These are phyloP conservation scores for Narthecium ossifragum DNA, from an alignment of 106 monocot genomes.

Conservation along the genomic window DNA sequence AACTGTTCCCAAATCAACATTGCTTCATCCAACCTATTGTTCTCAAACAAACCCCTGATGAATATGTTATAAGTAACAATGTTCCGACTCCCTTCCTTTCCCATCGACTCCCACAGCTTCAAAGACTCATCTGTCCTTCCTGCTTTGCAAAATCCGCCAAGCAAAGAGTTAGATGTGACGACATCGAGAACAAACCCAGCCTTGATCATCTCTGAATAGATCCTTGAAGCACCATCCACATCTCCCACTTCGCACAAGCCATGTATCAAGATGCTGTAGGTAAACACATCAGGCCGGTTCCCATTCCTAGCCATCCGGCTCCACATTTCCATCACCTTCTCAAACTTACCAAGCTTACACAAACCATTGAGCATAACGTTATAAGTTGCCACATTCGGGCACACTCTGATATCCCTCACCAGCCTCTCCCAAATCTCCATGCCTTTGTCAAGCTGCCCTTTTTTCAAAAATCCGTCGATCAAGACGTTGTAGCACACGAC, in stretches of 20 bases:
- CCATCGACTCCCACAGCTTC: conserved; percentile 52
- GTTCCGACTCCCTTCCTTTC: conserved; percentile 14
- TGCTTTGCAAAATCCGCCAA: conserved; percentile 48
- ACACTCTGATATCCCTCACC: conserved; percentile 30
- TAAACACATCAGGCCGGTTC: conserved; percentile 47
- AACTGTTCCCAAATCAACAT: conserved; percentile 43
- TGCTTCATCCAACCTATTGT: conserved; percentile 45
- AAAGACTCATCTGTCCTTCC: conserved; percentile 43
- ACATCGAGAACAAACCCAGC: conserved; percentile 48
- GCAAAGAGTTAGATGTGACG: conserved; percentile 60
- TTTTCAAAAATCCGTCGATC: conserved; percentile 73
- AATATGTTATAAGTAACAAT: conserved; percentile 67
- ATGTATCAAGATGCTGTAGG: conserved; percentile 67
- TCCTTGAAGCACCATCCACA: conserved; percentile 41
- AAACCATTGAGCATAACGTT: conserved; percentile 74
- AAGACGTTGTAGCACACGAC: conserved; percentile 77
- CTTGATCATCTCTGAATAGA: conserved; percentile 60
- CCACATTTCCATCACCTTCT: conserved; percentile 45
- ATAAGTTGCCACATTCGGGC: conserved; percentile 63
- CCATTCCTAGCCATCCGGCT: conserved; percentile 45
- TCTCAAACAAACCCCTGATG: conserved; percentile 69
- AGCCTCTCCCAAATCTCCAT: conserved; percentile 57
- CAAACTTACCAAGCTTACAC: conserved; percentile 57
- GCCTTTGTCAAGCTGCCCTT: conserved; percentile 43
- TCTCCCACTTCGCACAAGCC: conserved; percentile 58